phyloP scores from a whole-genome alignment of 2,329 filamentous ascomycete species.

The Mycosphaerelloides madeirae region DNA sequence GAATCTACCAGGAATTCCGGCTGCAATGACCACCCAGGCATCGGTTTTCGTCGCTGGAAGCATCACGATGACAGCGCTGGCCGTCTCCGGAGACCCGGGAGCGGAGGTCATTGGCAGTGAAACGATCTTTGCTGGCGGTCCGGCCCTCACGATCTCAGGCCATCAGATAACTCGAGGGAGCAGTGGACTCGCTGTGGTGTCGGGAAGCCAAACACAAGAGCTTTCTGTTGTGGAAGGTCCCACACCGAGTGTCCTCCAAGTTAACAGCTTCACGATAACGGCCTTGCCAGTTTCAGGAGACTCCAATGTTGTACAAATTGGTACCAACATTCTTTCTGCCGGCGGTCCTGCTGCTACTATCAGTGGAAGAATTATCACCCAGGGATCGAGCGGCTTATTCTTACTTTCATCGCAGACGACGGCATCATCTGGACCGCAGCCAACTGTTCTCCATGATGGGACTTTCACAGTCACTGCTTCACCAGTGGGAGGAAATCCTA shows the following conservation, averaged over 20 bases:
- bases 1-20: neutral
- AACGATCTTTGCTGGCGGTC: constrained; percentile 1
- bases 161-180: neutral
- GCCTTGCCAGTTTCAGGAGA: neutral
- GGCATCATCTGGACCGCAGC: neutral
- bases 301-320: neutral
- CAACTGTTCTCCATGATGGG: too few species aligned
- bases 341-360: constrained; percentile 5
- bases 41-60: neutral
- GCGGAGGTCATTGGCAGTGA: constrained; percentile 1
- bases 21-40: neutral
- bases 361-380: neutral
- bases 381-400: constrained; percentile 2
- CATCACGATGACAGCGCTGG: constrained; percentile 1
- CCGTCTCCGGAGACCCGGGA: neutral
- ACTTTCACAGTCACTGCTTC: constrained; percentile 1
- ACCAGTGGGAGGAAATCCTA: neutral
- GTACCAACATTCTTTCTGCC: neutral
- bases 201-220: neutral
- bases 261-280: neutral
- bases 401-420: neutral
- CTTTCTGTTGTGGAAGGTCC: neutral
- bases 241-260: neutral
- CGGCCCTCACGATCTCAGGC: constrained; percentile 1
- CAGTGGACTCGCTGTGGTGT: constrained; percentile 4